Conservation (phyloP, 345 rosid species). For the Nephelium lappaceum region DNA sequence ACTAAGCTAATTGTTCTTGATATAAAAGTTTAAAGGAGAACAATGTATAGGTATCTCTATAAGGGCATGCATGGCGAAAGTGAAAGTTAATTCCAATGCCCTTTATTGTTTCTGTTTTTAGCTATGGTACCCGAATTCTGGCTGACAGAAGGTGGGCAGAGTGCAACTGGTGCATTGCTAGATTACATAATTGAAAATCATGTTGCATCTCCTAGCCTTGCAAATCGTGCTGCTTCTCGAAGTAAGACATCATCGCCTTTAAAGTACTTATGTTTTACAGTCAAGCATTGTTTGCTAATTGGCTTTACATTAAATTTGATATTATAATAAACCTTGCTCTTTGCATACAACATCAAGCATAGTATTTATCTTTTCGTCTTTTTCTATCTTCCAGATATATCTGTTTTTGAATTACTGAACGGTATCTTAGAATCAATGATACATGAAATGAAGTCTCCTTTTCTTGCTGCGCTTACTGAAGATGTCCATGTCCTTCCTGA, state of each 20-base stretch:
- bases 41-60: neutral
- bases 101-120: slow-evolving; percentile 30
- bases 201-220: slow-evolving; percentile 85
- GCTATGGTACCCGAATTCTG: slow-evolving; percentile 94
- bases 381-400: slow-evolving; percentile 56
- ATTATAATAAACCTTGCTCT: neutral
- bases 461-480: slow-evolving; percentile 83
- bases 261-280: neutral
- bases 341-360: neutral
- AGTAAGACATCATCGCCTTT: slow-evolving; percentile 42
- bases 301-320: neutral
- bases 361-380: neutral
- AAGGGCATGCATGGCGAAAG: neutral
- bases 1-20: neutral
- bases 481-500: slow-evolving; percentile 81
- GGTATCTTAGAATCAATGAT: slow-evolving; percentile 55
- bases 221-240: slow-evolving; percentile 88
- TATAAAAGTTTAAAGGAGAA: neutral
- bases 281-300: neutral
- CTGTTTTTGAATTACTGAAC: slow-evolving; percentile 76
- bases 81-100: slow-evolving; percentile 1
- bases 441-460: slow-evolving; percentile 62
- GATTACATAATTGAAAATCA: slow-evolving; percentile 87
- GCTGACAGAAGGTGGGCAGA: slow-evolving; percentile 99
- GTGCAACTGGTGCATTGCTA: slow-evolving; percentile 96